Base-by-base conservation (phyloP, 208 protist genomes). In the Tritrichomonas foetus region DNA sequence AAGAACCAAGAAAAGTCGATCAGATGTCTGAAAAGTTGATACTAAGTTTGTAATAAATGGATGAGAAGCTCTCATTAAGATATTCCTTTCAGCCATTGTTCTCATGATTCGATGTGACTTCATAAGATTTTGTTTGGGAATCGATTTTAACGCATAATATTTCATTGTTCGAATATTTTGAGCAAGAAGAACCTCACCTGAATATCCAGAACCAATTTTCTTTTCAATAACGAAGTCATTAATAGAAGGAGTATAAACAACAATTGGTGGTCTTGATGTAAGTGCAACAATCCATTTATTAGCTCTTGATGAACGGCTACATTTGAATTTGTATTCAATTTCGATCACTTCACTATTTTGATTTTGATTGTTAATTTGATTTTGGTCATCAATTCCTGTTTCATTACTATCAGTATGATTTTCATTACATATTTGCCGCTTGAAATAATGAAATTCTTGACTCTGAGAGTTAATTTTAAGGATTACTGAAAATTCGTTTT, bases 201-300 rank as follows among this genome's bases (percentile, higher is more conserved):
- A 72, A 72, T 33, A 72, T n/a, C 64, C 64, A 72, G 16, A n/a
- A 33, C 64, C 64, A n/a, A 72, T 20, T 72, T 72, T n/a, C n/a
- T 20, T 33, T 8, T 33, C n/a, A 8, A 72, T 72, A 33, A 8
- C n/a, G 25, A 33, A 72, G 8, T 72, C 64, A 33, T 30, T 30
- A 33, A 72, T 72, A 33, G 3, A 33, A 3, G 25, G 11, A 8
- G 25, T 72, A n/a, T 72, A 33, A 8, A 33, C 64, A n/a, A n/a
- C 22, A n/a, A 72, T 72, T 72, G 64, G 27, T n/a, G n/a, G 8
- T 72, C 11, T 22, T 61, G 5, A 5, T 61, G 53, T 61, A 9
- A 82, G 25, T 1, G 74, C 74, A 50, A 82, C 74, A 82, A 82
- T 82, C 74, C 74, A 82, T 82, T 41, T 82, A 20, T 82, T 39